Base-by-base conservation (phyloP, 2,329 filamentous ascomycete genomes). In the Exophiala xenobiotica region DNA sequence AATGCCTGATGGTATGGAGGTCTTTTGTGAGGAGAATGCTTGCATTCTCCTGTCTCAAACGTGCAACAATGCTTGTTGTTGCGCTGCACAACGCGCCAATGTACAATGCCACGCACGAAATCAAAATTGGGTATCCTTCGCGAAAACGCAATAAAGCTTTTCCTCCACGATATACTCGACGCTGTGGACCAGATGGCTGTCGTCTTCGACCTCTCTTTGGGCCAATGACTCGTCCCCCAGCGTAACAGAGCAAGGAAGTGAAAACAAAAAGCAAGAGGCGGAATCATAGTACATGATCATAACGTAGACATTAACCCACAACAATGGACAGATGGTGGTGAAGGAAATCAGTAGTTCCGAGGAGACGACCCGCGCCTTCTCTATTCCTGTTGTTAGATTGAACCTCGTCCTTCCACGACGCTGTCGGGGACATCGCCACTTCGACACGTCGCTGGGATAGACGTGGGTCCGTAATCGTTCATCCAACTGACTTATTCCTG, bases 271-370 rank as follows among this genome's bases (percentile, higher is more conserved):
- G n/a, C 11, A 35, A 35, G 31, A 35, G 31, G 18, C 18, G 31
- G n/a, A 35, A 35, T 35, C n/a, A 35, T 35, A 35, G 31, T 35
- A 35, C 31, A 35, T 35, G 31, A 16, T 35, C 31, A 35, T 35
- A 35, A 14, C n/a, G 31, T 14, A 35, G n/a, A 35, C 31, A 35
- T 31, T 16, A 35, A 14, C n/a, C n/a, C n/a, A 35, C n/a, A 14
- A 35, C 4, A 6, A 14, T 35, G n/a, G n/a, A 16, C 31, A 35
- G n/a, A 16, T 35, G 31, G 18, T 14, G 31, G 31, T 35, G 5
- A 14, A 14, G 31, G 18, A 35, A 35, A 35, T 35, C 31, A 35
- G 31, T 35, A 9, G 18, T 35, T 16, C 31, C 18, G 31, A 35
- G 31, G 18, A 14, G 31, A 16, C 31, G 31, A 16, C 31, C 31